These are phyloP conservation scores for Fusarium sp. DNA, from an alignment of 2,329 filamentous ascomycete genomes.

Conservation along the genomic window DNA sequence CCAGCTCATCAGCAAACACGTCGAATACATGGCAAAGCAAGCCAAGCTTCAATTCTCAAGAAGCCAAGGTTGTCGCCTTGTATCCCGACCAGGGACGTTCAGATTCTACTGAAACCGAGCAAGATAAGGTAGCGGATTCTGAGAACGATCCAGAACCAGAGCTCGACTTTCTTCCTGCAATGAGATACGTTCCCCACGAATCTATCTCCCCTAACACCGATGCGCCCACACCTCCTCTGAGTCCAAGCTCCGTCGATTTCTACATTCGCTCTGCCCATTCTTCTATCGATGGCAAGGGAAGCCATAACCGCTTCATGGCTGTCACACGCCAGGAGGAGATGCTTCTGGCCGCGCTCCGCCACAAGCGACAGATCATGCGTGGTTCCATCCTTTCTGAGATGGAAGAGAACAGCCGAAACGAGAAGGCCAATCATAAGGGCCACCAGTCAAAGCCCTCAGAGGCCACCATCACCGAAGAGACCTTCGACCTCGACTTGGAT, in stretches of 20 bases:
- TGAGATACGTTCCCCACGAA: slow-evolving; percentile 31
- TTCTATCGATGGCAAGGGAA: slow-evolving; percentile 45
- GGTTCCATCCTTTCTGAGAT: slow-evolving; percentile 55
- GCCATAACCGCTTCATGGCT: slow-evolving; percentile 59
- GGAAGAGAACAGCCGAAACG: slow-evolving; percentile 43
- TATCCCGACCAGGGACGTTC: slow-evolving; percentile 42
- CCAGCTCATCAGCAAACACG: slow-evolving; percentile 50
- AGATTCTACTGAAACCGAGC: slow-evolving; percentile 33
- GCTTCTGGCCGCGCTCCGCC: slow-evolving; percentile 63
- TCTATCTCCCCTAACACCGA: slow-evolving; percentile 44
- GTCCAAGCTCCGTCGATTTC: slow-evolving; percentile 61
- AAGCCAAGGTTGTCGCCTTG: slow-evolving; percentile 52
- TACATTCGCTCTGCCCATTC: slow-evolving; percentile 52
- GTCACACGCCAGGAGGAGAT: slow-evolving; percentile 67
- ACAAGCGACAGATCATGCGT: slow-evolving; percentile 65
- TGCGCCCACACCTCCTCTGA: slow-evolving; percentile 59
- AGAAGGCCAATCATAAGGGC: slow-evolving; percentile 23
- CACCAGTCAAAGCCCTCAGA: slow-evolving; percentile 44
- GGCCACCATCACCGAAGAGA: slow-evolving; percentile 42
- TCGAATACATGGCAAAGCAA: slow-evolving; percentile 45
- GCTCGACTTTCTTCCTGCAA: slow-evolving; percentile 24
- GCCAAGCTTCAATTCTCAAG: slow-evolving; percentile 46
- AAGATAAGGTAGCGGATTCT: slow-evolving; percentile 20
- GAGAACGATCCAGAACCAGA: slow-evolving; percentile 25
- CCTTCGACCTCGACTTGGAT: slow-evolving; percentile 47